A percentile compares a stretch with the other conserved stretches of the same genome.
Conservation (phyloP, 257 asterid species). For the Nicotiana benthamiana region DNA sequence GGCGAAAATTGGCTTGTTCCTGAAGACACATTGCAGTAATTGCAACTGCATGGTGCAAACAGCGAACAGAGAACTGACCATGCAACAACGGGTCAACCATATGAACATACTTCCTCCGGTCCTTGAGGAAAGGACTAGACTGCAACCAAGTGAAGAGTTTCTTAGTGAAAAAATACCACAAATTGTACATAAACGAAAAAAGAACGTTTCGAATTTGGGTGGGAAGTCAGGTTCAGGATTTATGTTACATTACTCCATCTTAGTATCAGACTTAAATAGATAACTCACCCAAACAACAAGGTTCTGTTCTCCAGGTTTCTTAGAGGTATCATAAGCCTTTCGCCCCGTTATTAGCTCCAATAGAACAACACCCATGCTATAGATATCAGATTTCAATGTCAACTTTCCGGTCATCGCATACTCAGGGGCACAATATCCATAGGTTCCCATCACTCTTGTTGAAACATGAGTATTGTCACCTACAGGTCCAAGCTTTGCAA, state of each 20-base stretch:
- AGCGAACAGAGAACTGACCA: conserved; percentile 49
- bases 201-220: not conserved
- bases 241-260: not conserved
- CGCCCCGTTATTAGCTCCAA: conserved; percentile 84
- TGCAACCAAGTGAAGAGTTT: conserved; percentile 17
- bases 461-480: conserved; percentile 90
- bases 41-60: conserved; percentile 67
- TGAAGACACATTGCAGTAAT: conserved; percentile 88
- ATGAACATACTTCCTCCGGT: conserved; percentile 44
- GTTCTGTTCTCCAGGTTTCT: conserved; percentile 57
- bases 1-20: conserved; percentile 69
- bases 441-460: conserved; percentile 94
- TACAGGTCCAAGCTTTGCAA: conserved; percentile 83
- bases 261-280: not conserved
- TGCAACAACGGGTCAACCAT: conserved; percentile 66
- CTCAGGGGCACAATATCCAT: conserved; percentile 90
- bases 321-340: conserved; percentile 49
- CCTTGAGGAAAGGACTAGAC: conserved; percentile 63
- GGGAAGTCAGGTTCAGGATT: not conserved
- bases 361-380: conserved; percentile 86
- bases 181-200: not conserved
- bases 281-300: conserved; percentile 78
- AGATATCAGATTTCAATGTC: conserved; percentile 82
- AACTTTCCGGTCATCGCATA: conserved; percentile 80
- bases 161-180: not conserved